Evolutionary conservation across 768 basidiomycete genomes (phyloP), one percentile per base, ranked within the genome.

Genomic region (Hemileccinum impolitum): DNA sequence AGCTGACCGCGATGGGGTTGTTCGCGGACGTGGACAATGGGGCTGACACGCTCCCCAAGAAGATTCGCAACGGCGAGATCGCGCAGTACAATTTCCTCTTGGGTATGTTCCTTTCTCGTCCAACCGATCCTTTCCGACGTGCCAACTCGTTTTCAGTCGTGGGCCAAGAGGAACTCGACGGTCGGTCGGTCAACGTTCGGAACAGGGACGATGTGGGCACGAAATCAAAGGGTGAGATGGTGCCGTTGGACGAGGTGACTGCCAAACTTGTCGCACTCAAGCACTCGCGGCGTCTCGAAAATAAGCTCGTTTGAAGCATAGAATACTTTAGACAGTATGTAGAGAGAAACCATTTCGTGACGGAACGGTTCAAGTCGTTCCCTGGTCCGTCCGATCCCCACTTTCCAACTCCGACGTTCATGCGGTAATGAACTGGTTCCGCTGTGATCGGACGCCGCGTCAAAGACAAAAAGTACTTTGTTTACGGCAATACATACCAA

Each of bases 41-140:
- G 31, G 84, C 87, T 36, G 87, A 96, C 62, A 98, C 96, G 0
- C 79, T 98, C 23, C 87, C 82, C 51, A 98, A 98, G 81, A 98
- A 97, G 78, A 91, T 99, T 62, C 80, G 94, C 25, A 97, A 98
- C 65, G 94, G 90, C 18, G 94, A 99, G 72, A 82, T 95, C 55
- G 90, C 94, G 28, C 95, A 97, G 68, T 96, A 95, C 72, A 98
- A 98, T 72, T 97, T 96, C 66, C 92, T 97, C 59, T 78, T 98
- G 56, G 93, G 94, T 96, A 53, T 47, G 84, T 68, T 15, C 7
- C 15, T 8, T 5, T n/a, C 1, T 14, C 31, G 2, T 39, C n/a
- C 3, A 4, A 19, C 39, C 40, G 56, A 45, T 36, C 36, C 41
- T 14, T 42, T 43, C 56, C 38, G 31, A 37, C 25, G 3, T 18